Percentiles rank a stretch among this genome's conserved stretches.
phyloP scores from a whole-genome alignment of 1,284 basidiomycete species.

The Ceratorhiza oryzae-sativae region DNA sequence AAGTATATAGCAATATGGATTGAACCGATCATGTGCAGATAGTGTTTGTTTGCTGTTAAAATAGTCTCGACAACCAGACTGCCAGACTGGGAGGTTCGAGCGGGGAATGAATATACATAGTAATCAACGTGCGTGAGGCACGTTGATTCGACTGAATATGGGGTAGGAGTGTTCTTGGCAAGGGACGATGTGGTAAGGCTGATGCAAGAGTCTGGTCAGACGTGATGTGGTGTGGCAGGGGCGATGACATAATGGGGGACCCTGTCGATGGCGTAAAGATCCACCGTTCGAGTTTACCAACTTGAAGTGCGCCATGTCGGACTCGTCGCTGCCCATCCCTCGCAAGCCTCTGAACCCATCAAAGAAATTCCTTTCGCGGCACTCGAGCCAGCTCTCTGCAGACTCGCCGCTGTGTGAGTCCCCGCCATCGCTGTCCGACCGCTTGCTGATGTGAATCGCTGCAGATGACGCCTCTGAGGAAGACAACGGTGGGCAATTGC shows the following conservation, averaged over 20 bases:
- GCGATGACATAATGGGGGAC: conserved; percentile 34
- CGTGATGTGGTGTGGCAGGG: not conserved
- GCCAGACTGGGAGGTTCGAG: no score
- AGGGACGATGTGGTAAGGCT: not conserved
- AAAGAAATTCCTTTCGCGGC: conserved; percentile 20
- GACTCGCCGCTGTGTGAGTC: conserved; percentile 26
- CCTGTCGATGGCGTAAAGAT: conserved; percentile 13
- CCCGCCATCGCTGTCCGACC: not conserved
- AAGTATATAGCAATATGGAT: no score
- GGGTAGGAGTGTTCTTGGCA: not conserved
- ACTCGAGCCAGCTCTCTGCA: conserved; percentile 28
- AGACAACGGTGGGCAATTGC: conserved; percentile 34
- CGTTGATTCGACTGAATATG: not conserved
- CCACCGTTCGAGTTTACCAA: conserved; percentile 2
- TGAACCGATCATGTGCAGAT: no score
- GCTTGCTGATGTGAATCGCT: not conserved
- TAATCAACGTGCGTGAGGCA: not conserved
- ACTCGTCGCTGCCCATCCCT: conserved; percentile 20
- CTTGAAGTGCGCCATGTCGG: conserved; percentile 23
- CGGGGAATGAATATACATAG: no score
- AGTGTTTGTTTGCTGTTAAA: no score
- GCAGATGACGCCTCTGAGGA: conserved; percentile 40
- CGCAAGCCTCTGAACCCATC: conserved; percentile 27
- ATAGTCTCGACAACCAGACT: no score
- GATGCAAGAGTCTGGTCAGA: not conserved